Percentiles rank a stretch among this genome's conserved stretches.
Conservation (phyloP, 1,284 basidiomycete genomes). For the Exobasidium rhododendri region DNA sequence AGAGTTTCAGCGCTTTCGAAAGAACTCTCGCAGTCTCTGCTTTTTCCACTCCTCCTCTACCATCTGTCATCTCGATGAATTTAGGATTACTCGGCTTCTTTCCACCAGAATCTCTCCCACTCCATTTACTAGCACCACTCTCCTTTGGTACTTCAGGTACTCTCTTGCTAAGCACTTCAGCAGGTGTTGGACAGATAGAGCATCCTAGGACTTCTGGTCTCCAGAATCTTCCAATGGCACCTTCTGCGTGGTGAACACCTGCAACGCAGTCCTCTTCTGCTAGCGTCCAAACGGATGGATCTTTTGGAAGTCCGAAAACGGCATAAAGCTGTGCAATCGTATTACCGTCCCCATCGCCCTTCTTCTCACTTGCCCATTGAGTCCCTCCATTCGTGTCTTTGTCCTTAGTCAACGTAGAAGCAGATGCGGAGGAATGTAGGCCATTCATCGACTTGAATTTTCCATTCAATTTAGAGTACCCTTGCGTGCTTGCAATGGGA, state of each 20-base stretch:
- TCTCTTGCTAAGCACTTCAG: conserved; percentile 15
- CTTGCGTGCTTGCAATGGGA: neutral
- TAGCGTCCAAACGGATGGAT: conserved; percentile 70
- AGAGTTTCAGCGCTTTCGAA: conserved; percentile 60
- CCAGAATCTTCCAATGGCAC: conserved; percentile 88
- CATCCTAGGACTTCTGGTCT: conserved; percentile 71
- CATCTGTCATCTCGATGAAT: conserved; percentile 50
- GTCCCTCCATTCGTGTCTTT: neutral
- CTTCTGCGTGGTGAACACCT: conserved; percentile 78
- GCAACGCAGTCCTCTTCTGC: conserved; percentile 81
- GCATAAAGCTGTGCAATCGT: conserved; percentile 59
- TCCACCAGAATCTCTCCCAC: conserved; percentile 21
- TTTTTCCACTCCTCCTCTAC: conserved; percentile 40
- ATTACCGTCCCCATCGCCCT: conserved; percentile 33
- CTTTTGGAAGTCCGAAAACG: conserved; percentile 59
- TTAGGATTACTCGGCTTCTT: conserved; percentile 47
- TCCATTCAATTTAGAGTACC: neutral
- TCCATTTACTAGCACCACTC: conserved; percentile 21
- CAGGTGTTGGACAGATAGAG: conserved; percentile 57
- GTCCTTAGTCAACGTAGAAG: neutral
- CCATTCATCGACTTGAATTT: neutral
- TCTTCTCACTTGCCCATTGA: conserved; percentile 7
- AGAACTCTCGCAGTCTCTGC: conserved; percentile 46
- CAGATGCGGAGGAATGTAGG: neutral
- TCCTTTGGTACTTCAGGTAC: conserved; percentile 22